Conservation (phyloP, 257 asterid genomes). For the Nicotiana sylvestris region DNA sequence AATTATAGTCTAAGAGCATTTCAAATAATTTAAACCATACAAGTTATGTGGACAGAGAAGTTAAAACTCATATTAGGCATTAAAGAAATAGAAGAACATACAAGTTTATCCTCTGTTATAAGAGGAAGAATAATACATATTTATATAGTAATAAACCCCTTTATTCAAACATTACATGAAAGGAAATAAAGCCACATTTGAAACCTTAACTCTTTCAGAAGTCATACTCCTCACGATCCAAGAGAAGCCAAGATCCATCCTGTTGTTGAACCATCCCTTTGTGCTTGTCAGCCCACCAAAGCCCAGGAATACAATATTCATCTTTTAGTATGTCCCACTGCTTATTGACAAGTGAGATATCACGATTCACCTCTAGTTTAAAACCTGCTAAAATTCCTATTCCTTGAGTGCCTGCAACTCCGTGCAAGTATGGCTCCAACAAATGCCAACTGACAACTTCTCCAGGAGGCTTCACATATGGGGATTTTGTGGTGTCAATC, state of each 20-base stretch:
- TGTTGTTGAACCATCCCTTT: slow-evolving; percentile 40
- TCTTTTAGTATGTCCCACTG: slow-evolving; percentile 40
- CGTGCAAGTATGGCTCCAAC: slow-evolving; percentile 69
- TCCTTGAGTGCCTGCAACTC: slow-evolving; percentile 19
- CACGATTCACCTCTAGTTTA: neutral
- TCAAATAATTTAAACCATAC: too few species aligned
- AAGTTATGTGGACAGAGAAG: too few species aligned
- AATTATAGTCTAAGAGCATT: too few species aligned
- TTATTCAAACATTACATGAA: slow-evolving; percentile 1
- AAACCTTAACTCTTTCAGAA: neutral
- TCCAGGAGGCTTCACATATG: slow-evolving; percentile 50
- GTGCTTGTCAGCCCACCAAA: slow-evolving; percentile 60
- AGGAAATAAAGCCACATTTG: neutral
- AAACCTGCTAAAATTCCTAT: neutral
- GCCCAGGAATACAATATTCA: slow-evolving; percentile 43
- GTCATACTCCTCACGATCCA: slow-evolving; percentile 38
- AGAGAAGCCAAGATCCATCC: slow-evolving; percentile 62
- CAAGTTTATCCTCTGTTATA: neutral
- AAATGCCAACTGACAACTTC: slow-evolving; percentile 40
- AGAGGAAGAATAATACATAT: neutral
- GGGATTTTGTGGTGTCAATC: slow-evolving; percentile 14
- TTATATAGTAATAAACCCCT: neutral
- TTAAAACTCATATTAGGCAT: neutral
- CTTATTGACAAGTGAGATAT: neutral
- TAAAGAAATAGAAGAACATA: neutral